These are phyloP conservation scores for Vanderwaltozyma yarrowii DNA, from an alignment of 805 yeast species.

Conservation along the genomic window DNA sequence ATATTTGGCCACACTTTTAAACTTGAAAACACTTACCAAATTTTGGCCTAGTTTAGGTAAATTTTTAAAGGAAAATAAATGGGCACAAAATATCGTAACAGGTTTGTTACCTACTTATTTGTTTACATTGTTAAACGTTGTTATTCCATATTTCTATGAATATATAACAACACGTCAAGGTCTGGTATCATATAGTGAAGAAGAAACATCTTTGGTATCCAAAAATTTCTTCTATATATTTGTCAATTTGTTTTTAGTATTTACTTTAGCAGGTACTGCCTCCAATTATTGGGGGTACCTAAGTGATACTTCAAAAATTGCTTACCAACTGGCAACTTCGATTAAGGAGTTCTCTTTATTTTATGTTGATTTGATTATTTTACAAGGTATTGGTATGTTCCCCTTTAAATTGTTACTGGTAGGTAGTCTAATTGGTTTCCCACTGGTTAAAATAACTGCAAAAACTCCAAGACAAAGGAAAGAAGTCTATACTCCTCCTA, in stretches of 20 bases:
- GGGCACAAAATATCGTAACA: constrained; percentile 74
- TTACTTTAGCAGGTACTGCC: constrained; percentile 90
- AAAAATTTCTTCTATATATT: constrained; percentile 92
- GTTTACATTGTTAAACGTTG: constrained; percentile 72
- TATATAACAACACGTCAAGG: constrained; percentile 82
- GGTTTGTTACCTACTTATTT: constrained; percentile 87
- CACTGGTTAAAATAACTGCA: constrained; percentile 52
- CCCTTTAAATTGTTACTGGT: constrained; percentile 78
- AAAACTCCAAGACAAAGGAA: constrained; percentile 78
- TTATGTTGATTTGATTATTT: constrained; percentile 76
- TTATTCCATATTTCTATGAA: constrained; percentile 78
- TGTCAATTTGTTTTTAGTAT: constrained; percentile 85
- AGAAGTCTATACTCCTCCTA: constrained; percentile 75
- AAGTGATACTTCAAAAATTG: constrained; percentile 83
- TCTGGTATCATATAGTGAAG: constrained; percentile 83
- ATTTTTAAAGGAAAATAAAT: constrained; percentile 48
- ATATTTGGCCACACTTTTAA: constrained; percentile 72
- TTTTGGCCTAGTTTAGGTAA: constrained; percentile 79
- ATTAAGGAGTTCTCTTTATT: constrained; percentile 71
- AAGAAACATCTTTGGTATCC: constrained; percentile 78
- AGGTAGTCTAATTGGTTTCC: constrained; percentile 69
- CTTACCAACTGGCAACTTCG: constrained; percentile 76
- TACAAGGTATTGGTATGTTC: constrained; percentile 81
- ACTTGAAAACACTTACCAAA: constrained; percentile 63
- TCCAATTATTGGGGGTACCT: constrained; percentile 68